These are phyloP conservation scores for Centrapalus pauciflorus DNA, from an alignment of 129 eudicot genomes.

Conservation along the genomic window DNA sequence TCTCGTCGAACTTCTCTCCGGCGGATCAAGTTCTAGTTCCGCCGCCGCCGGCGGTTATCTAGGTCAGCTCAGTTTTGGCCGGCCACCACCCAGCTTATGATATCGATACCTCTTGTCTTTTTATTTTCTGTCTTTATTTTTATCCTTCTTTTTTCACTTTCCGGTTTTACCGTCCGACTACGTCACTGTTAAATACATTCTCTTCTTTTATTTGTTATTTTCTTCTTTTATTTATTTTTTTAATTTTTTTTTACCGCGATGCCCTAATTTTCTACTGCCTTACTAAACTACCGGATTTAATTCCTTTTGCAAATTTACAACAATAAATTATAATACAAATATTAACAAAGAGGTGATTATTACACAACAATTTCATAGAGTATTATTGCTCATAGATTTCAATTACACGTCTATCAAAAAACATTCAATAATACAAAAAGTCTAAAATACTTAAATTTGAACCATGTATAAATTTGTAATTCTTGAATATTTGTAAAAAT, in stretches of 20 bases:
- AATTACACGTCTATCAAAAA: no score
- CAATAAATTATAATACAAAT: no score
- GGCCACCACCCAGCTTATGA: constrained; percentile 26
- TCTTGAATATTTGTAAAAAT: no score
- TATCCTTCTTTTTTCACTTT: background rate
- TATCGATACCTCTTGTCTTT: constrained; percentile 11
- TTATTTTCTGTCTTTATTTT: constrained; percentile 9
- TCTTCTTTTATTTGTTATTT: constrained; percentile 19
- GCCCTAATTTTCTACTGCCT: no score
- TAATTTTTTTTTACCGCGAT: background rate
- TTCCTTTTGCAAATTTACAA: no score
- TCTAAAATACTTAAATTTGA: no score
- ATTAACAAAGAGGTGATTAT: no score
- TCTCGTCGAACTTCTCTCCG: constrained; percentile 51
- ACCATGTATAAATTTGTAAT: no score
- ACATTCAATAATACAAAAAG: no score
- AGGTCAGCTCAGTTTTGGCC: constrained; percentile 26
- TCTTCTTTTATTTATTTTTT: background rate
- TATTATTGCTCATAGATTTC: no score
- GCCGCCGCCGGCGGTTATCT: constrained; percentile 23
- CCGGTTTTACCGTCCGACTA: constrained; percentile 5
- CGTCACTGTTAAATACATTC: constrained; percentile 27
- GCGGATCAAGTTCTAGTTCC: constrained; percentile 39
- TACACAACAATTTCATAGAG: no score
- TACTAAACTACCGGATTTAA: no score